Base-by-base conservation (phyloP, 176 grass and related monocot genomes). In the Ensete glaucum region DNA sequence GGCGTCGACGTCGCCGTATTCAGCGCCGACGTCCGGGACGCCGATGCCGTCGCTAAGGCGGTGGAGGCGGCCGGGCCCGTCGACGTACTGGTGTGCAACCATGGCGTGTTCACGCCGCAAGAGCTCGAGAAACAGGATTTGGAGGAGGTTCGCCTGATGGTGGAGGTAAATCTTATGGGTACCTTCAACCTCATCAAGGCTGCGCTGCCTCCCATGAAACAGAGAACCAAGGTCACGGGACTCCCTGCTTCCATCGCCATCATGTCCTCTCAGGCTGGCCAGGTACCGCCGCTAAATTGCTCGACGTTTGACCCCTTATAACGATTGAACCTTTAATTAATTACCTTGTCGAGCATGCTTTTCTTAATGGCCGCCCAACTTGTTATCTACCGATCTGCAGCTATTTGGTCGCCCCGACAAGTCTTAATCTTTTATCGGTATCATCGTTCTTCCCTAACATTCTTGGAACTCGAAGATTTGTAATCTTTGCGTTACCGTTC, bases 151-250 rank as follows among this genome's bases (percentile, higher is more conserved):
- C 88, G 81, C 78, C 91, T 89, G 79, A 98, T 87, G 88, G 89
- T 98, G 48, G 95, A 98, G 71, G 89, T 94, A 66, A 99, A 99
- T 77, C 79, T 99, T 69, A 99, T 94, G 84, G 90, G 95, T 43
- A 91, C 95, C 24, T 94, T 99, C 85, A 84, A 94, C 74, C 83
- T 98, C 48, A 82, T 98, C 72, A 98, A 98, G 88, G 90, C 95
- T 8, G 88, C 85, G 50, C 86, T 98, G 26, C 95, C 95, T 0
- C 53, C 51, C 76, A 89, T 94, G 95, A 94, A 91, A 81, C 69
- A 22, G 12, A 88, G 64, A 16, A 53, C 86, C 14, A 56, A 77
- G 0, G 82, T 82, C 80, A 94, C 90, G 2, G 52, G 64, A 20
- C 72, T 88, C 66, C 86, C 95, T 13, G 86, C 82, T 2, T 94